A percentile compares a stretch with the other conserved stretches of the same genome.
Conservation (phyloP, 495 filamentous ascomycete genomes). For the Recurvomyces mirabilis region DNA sequence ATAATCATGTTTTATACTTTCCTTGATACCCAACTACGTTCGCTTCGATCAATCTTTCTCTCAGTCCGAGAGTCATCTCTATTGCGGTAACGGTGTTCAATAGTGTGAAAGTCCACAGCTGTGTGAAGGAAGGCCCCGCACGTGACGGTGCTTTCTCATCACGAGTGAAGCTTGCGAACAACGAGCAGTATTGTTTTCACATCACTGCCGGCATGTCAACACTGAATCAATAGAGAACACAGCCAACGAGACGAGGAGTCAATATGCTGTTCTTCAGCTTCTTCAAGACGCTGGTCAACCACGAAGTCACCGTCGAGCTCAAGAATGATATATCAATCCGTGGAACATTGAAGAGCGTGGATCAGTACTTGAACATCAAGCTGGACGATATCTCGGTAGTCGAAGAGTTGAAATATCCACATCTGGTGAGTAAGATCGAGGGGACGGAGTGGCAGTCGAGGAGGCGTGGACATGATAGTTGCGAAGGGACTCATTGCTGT, state of each 20-base stretch:
- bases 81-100: too few relatives aligned
- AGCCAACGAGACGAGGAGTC: too few relatives aligned
- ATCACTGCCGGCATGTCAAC: not conserved
- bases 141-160: too few relatives aligned
- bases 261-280: constrained; percentile 50
- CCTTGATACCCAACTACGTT: constrained; percentile 4
- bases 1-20: not conserved
- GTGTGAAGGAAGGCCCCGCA: too few relatives aligned
- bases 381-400: constrained; percentile 86
- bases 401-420: constrained; percentile 85
- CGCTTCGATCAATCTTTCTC: not conserved
- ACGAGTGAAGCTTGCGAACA: too few relatives aligned
- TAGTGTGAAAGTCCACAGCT: too few relatives aligned
- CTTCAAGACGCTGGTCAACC: constrained; percentile 98
- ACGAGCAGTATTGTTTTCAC: too few relatives aligned
- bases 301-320: constrained; percentile 90
- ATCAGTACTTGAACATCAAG: constrained; percentile 99
- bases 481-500: too few relatives aligned
- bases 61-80: too few relatives aligned
- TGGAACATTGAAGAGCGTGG: constrained; percentile 88
- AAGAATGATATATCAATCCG: constrained; percentile 98
- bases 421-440: constrained; percentile 48
- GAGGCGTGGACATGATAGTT: too few relatives aligned
- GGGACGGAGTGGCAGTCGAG: not conserved
- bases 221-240: constrained; percentile 4